Evolutionary conservation across 768 basidiomycete genomes (phyloP), one percentile per base, ranked within the genome.

Genomic region (Chalciporus chontae): DNA sequence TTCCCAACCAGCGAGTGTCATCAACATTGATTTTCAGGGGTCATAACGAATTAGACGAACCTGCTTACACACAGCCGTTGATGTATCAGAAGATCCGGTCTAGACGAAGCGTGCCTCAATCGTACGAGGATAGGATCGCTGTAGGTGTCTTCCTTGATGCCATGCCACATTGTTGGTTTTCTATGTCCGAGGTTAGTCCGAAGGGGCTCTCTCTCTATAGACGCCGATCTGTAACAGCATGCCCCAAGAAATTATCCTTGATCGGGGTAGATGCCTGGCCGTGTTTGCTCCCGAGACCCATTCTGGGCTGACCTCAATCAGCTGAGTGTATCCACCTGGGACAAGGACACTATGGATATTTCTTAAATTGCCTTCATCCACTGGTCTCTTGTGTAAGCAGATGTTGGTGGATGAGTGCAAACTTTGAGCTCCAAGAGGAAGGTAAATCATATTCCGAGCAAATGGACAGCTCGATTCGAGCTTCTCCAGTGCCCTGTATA

Each of bases 71-170:
- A 0, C 87, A 86, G 51, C 93, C 94, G 0, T 70, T 85, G 9
- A 96, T 95, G 93, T 96, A 96, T 68, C 77, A 89, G 66, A 82
- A 87, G 69, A 94, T 95, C 59, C 78, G 83, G 6, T 77, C 83
- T 0, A 75, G 92, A 42, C 79, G 75, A 40, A 87, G 86, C 11
- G 90, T 93, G 5, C 90, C 91, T 5, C 74, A 83, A 45, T 71
- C 91, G 11, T 95, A 94, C 63, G 90, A 94, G 61, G 79, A 86
- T 39, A 84, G 82, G 39, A 75, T 94, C 6, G 74, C 84, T 44
- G 91, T 91, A 48, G 41, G 82, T 72, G 15, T 45, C 24, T 9
- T 40, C 19, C 5, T 55, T 0, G 36, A 31, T 11, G 8, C 34
- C 34, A 36, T 36, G 15, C 15, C 15, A 7, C 34, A 7, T 3